Evolutionary conservation across 2,329 filamentous ascomycete species (phyloP).

Genomic region (Gaeumannomyces sp.): DNA sequence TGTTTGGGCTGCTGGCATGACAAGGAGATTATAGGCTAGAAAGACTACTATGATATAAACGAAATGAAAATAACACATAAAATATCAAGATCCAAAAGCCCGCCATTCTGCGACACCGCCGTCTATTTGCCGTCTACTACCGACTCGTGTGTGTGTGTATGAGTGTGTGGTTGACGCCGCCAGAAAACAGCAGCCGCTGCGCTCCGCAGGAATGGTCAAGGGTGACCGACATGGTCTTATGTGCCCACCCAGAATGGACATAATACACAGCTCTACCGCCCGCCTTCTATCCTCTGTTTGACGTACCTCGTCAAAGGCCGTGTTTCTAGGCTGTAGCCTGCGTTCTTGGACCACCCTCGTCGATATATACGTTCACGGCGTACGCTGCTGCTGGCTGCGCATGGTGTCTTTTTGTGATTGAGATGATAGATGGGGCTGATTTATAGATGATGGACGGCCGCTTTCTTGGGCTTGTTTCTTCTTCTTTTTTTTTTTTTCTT

Average conservation of each 20-base stretch:
- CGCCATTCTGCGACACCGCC: too few species aligned
- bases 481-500: too few species aligned
- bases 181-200: not conserved
- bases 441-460: too few species aligned
- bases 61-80: constrained; percentile 11
- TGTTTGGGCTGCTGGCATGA: constrained; percentile 70
- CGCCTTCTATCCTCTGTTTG: not conserved
- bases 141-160: too few species aligned
- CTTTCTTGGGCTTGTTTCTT: too few species aligned
- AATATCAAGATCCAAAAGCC: constrained; percentile 1
- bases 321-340: not conserved
- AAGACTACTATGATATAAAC: constrained; percentile 4
- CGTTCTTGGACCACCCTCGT: not conserved
- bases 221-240: too few species aligned
- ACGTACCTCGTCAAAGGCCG: not conserved
- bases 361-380: not conserved
- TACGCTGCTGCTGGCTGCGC: too few species aligned
- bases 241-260: too few species aligned
- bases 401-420: too few species aligned
- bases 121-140: too few species aligned
- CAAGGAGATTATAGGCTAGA: constrained; percentile 10
- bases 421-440: too few species aligned
- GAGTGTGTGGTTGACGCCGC: too few species aligned
- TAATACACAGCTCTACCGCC: not conserved
- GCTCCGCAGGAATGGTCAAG: not conserved